Evolutionary conservation across 768 basidiomycete genomes (phyloP), one percentile per base, ranked within the genome.

Genomic region (Boletus subparvulus): DNA sequence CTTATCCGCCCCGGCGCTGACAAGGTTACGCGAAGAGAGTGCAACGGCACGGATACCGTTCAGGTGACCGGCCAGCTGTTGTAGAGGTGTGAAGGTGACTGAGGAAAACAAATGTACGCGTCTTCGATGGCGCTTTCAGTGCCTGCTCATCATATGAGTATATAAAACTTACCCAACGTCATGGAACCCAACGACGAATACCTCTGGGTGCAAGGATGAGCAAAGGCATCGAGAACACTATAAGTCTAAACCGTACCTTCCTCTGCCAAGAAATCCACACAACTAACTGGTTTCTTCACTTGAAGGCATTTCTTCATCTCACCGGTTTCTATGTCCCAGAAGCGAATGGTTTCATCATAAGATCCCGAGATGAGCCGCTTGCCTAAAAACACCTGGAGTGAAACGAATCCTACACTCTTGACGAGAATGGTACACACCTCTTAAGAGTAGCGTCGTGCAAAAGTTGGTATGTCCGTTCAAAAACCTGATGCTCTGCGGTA

Each of bases 1-100:
- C 64, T 87, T 86, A 61, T 87, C 75, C 68, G 87, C 69, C 72
- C 93, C 78, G 0, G 94, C 94, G 2, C 90, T 92, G 30, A 95
- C 92, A 16, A 94, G 84, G 61, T 91, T 90, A 66, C 85, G 86
- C 3, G 87, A 86, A 3, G 90, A 91, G 30, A 96, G 79, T 0
- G 92, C 91, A 24, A 95, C 91, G 11, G 92, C 92, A 24, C 93
- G 84, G 54, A 95, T 94, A 8, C 92, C 92, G 54, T 94, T 94
- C 40, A 93, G 75, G 69, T 94, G 93, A 6, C 90, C 90, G 0
- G 88, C 86, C 32, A 93, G 78, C 73, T 92, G 90, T 69, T 92
- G 91, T 32, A 93, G 72, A 9, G 91, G 90, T 1, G 83, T 86
- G 65, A 90, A 96, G 0, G 90, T 93, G 30, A 92, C 75, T 1